phyloP scores from a whole-genome alignment of 2,329 filamentous ascomycete species.

The Rhexocercosporidium sp. region DNA sequence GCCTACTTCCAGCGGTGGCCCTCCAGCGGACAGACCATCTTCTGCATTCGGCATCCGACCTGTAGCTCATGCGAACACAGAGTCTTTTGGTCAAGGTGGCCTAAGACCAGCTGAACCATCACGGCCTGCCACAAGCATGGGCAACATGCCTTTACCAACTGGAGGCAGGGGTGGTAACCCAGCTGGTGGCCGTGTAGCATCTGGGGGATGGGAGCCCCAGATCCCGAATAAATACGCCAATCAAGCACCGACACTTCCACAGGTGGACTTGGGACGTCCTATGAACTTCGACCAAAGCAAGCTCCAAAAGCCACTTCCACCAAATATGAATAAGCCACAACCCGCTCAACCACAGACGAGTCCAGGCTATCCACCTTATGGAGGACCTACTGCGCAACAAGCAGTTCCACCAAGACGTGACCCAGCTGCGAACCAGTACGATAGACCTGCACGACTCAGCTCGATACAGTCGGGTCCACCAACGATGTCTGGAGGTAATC shows the following conservation, averaged over 20 bases:
- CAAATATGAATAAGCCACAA: slow-evolving; percentile 33
- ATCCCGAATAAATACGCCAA: slow-evolving; percentile 47
- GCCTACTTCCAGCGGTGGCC: slow-evolving; percentile 52
- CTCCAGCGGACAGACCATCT: slow-evolving; percentile 45
- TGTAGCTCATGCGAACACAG: slow-evolving; percentile 41
- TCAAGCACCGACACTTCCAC: slow-evolving; percentile 28
- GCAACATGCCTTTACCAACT: slow-evolving; percentile 51
- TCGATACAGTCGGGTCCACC: slow-evolving; percentile 28
- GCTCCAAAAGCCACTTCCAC: slow-evolving; percentile 29
- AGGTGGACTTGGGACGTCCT: slow-evolving; percentile 29
- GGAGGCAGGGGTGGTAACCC: slow-evolving; percentile 38
- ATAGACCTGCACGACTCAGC: slow-evolving; percentile 32
- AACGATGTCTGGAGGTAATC: neutral
- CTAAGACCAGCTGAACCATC: slow-evolving; percentile 36
- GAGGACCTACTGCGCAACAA: slow-evolving; percentile 11
- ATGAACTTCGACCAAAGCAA: slow-evolving; percentile 29
- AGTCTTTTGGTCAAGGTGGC: slow-evolving; percentile 19
- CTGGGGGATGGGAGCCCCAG: slow-evolving; percentile 53
- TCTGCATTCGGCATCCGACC: slow-evolving; percentile 58
- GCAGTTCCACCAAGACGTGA: slow-evolving; percentile 27
- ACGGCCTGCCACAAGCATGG: slow-evolving; percentile 51
- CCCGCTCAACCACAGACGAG: slow-evolving; percentile 17
- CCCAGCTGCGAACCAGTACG: slow-evolving; percentile 26
- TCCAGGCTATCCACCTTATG: slow-evolving; percentile 22
- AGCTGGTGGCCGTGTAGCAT: slow-evolving; percentile 41